phyloP scores from a whole-genome alignment of 257 asterid genomes.

The Solanum habrochaites region DNA sequence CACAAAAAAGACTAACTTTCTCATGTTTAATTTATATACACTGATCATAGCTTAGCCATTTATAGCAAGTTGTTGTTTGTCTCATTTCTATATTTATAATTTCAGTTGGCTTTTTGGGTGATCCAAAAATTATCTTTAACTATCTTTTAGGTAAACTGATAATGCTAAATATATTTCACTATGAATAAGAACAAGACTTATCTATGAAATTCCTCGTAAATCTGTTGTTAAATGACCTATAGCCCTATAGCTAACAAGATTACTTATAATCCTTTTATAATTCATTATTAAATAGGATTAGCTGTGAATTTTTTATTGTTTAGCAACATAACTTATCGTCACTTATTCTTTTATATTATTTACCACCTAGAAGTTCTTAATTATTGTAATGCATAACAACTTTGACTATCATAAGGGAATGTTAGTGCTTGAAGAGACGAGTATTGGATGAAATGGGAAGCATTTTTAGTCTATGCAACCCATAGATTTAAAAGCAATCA shows the following conservation, averaged over 20 bases:
- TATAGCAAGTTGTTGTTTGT: neutral
- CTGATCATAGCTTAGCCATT: neutral
- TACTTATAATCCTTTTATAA: neutral
- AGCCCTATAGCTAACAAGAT: neutral
- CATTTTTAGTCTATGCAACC: conserved; percentile 42
- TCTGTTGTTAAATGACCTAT: neutral
- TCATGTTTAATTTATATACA: too few relatives aligned
- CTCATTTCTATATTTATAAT: neutral
- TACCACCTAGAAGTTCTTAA: neutral
- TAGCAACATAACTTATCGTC: neutral
- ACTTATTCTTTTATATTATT: neutral
- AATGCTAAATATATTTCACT: too few relatives aligned
- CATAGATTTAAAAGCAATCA: conserved; percentile 6
- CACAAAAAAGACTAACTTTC: neutral
- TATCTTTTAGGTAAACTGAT: neutral
- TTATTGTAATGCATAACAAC: conserved; percentile 18
- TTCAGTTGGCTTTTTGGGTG: neutral
- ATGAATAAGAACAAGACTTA: neutral
- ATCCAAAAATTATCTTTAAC: neutral
- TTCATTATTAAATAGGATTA: neutral
- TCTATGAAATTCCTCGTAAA: neutral
- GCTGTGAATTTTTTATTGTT: neutral
- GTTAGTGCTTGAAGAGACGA: conserved; percentile 57
- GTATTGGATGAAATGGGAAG: conserved; percentile 35
- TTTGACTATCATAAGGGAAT: conserved; percentile 30